Percentiles rank a stretch among this genome's conserved stretches.
Evolutionary conservation across 1,284 basidiomycete genomes (phyloP).

Genomic region (Uromyces viciae-fabae): DNA sequence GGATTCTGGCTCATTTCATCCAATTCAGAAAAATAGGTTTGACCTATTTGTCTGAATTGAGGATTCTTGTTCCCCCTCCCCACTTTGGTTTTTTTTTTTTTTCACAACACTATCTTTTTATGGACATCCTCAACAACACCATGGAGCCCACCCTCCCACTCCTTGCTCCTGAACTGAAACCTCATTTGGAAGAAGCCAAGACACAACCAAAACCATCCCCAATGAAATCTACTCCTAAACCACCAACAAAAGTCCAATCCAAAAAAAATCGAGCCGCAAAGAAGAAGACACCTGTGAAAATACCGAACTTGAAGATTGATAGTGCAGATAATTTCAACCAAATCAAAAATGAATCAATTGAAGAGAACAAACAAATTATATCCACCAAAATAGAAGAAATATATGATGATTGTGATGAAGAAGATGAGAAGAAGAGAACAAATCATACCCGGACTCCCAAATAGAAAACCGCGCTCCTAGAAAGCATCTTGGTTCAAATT

Average conservation of each 20-base stretch:
- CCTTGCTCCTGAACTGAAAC: not conserved
- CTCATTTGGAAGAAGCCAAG: not conserved
- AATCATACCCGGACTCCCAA: constrained; percentile 6
- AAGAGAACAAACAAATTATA: not conserved
- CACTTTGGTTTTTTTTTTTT: no score
- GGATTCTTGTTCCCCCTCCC: not conserved
- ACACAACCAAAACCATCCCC: not conserved
- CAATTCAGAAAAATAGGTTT: not conserved
- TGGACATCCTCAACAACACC: not conserved
- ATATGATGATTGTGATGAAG: not conserved
- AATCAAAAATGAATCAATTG: no score
- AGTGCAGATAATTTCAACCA: no score
- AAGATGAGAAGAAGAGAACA: not conserved
- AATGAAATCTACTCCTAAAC: not conserved
- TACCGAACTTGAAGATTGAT: no score
- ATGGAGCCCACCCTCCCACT: not conserved
- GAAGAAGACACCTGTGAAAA: no score
- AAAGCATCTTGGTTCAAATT: not conserved
- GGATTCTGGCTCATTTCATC: not conserved
- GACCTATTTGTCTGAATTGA: not conserved
- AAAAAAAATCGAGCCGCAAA: not conserved
- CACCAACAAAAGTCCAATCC: not conserved
- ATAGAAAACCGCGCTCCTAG: not conserved
- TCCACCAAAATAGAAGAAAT: not conserved
- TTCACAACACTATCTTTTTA: no score